Percentiles rank a stretch among this genome's conserved stretches.
phyloP scores from a whole-genome alignment of 495 filamentous ascomycete genomes.

The Daldinia concentrica region DNA sequence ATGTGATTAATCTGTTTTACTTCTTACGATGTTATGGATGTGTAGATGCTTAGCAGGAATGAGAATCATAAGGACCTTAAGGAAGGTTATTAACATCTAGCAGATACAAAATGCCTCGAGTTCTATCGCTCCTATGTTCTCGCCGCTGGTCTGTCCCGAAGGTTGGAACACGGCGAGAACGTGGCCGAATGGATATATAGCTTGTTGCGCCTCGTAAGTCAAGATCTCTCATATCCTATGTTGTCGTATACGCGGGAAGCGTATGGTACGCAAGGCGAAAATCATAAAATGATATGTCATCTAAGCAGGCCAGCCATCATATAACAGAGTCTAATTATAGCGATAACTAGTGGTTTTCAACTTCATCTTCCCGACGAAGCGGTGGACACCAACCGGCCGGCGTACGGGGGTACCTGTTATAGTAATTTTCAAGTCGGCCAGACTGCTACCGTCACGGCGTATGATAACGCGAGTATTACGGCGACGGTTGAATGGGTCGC shows the following conservation, averaged over 20 bases:
- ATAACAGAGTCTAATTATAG: slow-evolving; percentile 10
- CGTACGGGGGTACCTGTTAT: slow-evolving; percentile 38
- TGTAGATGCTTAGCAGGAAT: neutral
- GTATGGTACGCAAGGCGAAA: neutral
- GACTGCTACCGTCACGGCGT: slow-evolving; percentile 28
- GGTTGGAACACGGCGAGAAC: slow-evolving; percentile 28
- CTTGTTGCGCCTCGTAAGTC: slow-evolving; percentile 41
- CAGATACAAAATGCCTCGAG: slow-evolving; percentile 25
- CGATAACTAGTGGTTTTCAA: slow-evolving; percentile 32
- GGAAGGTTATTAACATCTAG: slow-evolving; percentile 16
- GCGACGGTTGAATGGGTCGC: slow-evolving; percentile 25
- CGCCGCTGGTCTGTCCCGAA: slow-evolving; percentile 32
- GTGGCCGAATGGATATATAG: slow-evolving; percentile 37
- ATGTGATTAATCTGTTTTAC: slow-evolving; percentile 6
- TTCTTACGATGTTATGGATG: neutral
- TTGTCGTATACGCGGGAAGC: neutral
- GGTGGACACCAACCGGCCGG: slow-evolving; percentile 32
- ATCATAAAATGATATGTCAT: neutral
- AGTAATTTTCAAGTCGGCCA: slow-evolving; percentile 27
- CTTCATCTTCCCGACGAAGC: slow-evolving; percentile 22
- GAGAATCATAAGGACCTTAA: neutral
- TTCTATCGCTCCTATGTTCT: slow-evolving; percentile 35
- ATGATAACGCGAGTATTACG: slow-evolving; percentile 29
- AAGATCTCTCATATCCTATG: neutral
- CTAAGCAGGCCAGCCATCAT: neutral